Base-by-base conservation (phyloP, 2,329 filamentous ascomycete genomes). In the Aspergillus viridinutans region DNA sequence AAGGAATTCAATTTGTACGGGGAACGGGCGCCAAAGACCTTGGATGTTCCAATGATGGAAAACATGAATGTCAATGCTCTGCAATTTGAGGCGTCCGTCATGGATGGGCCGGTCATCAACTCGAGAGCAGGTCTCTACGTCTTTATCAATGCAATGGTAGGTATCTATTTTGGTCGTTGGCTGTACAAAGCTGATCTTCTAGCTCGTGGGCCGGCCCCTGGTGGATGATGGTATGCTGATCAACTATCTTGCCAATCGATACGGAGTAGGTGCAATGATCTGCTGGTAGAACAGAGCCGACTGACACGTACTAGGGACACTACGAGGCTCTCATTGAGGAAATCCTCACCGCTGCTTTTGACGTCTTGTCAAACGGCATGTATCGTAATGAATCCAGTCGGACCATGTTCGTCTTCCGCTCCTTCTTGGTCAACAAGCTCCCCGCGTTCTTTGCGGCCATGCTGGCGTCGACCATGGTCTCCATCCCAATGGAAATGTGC, bases 301-400 rank as follows among this genome's bases (percentile, higher is more conserved):
- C 58, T 59, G 21, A 65, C 57, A 32, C 7, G 17, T 1, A 5
- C 4, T 54, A 92, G 83, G 89, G 88, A 42, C 89, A 96, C 66
- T 82, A 89, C 45, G 89, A 93, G 72, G 82, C 84, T 12, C 86
- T 91, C 48, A 85, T 90, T 0, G 85, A 91, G 54, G 92, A 97
- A 66, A 80, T 97, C 1, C 89, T 97, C 45, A 83, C 93, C 9
- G 90, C 92, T 1, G 87, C 92, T 0, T 97, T 99, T 67, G 92
- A 97, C 66, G 83, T 95, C 4, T 80, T 99, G 17, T 90, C 92
- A 38, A 96, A 96, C 67, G 89, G 89, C 4, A 89, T 93, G 61
- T 90, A 94, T 64, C 85, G 89, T 40, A 83, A 80, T 49, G 84
- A 88, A 66, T 77, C 83, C 8, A 72, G 74, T 20, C 79, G 84